phyloP scores from a whole-genome alignment of 805 yeast species.

The Starmera caribaea region DNA sequence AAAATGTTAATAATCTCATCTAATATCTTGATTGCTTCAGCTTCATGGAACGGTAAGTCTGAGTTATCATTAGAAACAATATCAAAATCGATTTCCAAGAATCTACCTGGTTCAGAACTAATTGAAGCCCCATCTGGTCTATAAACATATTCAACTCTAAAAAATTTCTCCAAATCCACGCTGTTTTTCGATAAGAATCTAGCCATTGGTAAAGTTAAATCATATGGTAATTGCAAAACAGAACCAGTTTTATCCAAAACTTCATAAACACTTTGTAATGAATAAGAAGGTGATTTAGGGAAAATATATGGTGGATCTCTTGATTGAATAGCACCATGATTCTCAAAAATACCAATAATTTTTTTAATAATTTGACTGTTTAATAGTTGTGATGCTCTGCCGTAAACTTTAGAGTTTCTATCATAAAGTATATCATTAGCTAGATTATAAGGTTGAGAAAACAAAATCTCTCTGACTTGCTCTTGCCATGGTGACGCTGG shows the following conservation, averaged over 20 bases:
- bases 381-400: conserved; percentile 42
- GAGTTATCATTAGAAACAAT: conserved; percentile 44
- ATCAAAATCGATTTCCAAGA: conserved; percentile 82
- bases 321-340: conserved; percentile 84
- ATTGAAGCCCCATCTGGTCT: conserved; percentile 47
- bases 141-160: conserved; percentile 72
- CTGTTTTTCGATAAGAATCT: conserved; percentile 64
- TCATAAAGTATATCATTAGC: conserved; percentile 85
- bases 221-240: conserved; percentile 83
- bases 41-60: conserved; percentile 58
- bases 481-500: conserved; percentile 93
- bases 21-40: conserved; percentile 77
- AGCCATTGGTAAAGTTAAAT: conserved; percentile 84
- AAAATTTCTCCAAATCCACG: conserved; percentile 48
- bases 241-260: conserved; percentile 81
- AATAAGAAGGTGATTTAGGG: conserved; percentile 70
- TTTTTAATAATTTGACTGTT: conserved; percentile 51
- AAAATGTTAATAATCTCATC: conserved; percentile 61
- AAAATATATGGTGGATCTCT: conserved; percentile 56
- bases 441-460: conserved; percentile 74
- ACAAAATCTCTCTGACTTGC: conserved; percentile 80
- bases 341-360: conserved; percentile 52
- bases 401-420: conserved; percentile 20
- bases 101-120: conserved; percentile 67
- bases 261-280: conserved; percentile 62